A percentile compares a stretch with the other conserved stretches of the same genome.
Conservation (phyloP, 1,284 basidiomycete genomes). For the Naganishia cerealis region DNA sequence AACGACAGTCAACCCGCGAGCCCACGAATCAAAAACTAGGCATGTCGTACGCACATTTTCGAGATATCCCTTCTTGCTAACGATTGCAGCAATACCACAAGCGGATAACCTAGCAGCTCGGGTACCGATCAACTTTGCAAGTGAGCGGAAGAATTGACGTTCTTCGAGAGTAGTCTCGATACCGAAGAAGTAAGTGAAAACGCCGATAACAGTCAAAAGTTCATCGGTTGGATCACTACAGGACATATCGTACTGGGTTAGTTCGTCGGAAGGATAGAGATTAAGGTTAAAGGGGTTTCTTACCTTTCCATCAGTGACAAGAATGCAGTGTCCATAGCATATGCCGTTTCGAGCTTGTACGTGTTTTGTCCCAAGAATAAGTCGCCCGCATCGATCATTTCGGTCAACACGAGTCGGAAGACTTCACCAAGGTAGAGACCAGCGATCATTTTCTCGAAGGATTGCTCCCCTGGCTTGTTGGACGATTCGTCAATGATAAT, state of each 20-base stretch:
- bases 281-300: conserved; percentile 29
- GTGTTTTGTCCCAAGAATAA: conserved; percentile 97
- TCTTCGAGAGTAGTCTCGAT: conserved; percentile 90
- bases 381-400: conserved; percentile 93
- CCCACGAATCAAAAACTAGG: not conserved
- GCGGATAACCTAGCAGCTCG: conserved; percentile 83
- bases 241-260: not conserved
- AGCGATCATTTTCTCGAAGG: conserved; percentile 90
- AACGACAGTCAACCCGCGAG: not conserved
- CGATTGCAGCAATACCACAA: conserved; percentile 92
- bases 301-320: conserved; percentile 91
- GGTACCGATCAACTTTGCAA: conserved; percentile 84
- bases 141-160: conserved; percentile 88
- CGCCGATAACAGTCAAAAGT: conserved; percentile 89
- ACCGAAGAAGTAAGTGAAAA: conserved; percentile 93
- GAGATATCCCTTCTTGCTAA: conserved; percentile 84
- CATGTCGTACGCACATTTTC: conserved; percentile 59
- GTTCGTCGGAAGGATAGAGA: no score
- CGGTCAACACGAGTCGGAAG: conserved; percentile 86
- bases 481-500: conserved; percentile 85
- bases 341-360: conserved; percentile 91
- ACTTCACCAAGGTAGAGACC: conserved; percentile 97
- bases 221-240: conserved; percentile 93
- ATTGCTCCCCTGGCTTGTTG: conserved; percentile 93
- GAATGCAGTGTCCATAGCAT: conserved; percentile 94